A percentile compares a stretch with the other conserved stretches of the same genome.
Conservation (phyloP, 1,139 yeast species). For the Suhomyces bolitotheri region DNA sequence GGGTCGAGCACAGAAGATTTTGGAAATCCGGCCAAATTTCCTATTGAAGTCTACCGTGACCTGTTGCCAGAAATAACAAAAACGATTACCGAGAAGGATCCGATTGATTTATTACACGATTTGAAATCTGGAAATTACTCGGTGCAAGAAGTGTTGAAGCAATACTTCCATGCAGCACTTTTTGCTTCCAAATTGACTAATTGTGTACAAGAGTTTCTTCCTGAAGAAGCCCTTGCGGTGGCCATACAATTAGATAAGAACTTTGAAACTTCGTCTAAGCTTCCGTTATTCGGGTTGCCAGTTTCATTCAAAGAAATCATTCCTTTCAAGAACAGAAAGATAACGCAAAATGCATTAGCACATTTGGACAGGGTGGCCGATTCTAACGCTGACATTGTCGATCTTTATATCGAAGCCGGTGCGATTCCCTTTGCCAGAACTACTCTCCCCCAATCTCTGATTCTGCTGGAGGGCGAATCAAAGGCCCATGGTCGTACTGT, state of each 20-base stretch:
- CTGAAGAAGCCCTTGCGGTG: constrained; percentile 20
- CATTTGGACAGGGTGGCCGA: constrained; percentile 23
- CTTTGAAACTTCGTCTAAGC: constrained; percentile 19
- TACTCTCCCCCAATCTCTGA: constrained; percentile 18
- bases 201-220: constrained; percentile 24
- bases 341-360: constrained; percentile 17
- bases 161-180: constrained; percentile 20
- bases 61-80: constrained; percentile 16
- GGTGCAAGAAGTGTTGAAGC: constrained; percentile 13
- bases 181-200: constrained; percentile 26
- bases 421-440: constrained; percentile 18
- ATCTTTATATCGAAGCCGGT: constrained; percentile 17
- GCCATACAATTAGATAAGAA: constrained; percentile 21
- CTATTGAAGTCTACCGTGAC: constrained; percentile 18
- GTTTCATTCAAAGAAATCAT: neutral
- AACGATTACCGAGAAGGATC: constrained; percentile 21
- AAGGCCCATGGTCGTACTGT: constrained; percentile 21
- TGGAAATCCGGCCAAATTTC: constrained; percentile 24
- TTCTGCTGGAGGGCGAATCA: constrained; percentile 19
- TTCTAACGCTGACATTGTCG: constrained; percentile 24
- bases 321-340: constrained; percentile 13
- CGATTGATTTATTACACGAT: constrained; percentile 16
- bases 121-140: constrained; percentile 15
- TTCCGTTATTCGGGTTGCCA: neutral
- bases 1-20: constrained; percentile 22